Evolutionary conservation across 129 eudicot species (phyloP), one percentile per base, ranked within the genome.

Genomic region (Lactuca saligna): DNA sequence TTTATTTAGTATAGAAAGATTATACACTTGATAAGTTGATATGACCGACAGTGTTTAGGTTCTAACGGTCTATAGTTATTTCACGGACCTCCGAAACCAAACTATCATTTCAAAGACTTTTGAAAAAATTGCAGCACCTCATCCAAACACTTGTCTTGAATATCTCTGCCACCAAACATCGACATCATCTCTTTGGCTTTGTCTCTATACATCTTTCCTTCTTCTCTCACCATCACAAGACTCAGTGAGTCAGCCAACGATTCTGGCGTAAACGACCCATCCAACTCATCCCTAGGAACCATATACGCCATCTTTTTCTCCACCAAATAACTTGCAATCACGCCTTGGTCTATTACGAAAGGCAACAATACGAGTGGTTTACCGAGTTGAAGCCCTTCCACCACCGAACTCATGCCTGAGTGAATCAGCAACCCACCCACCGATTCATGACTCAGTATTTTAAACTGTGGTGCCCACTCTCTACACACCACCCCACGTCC

Each of bases 391-490:
- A 63, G 37, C 11, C 65, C 72, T 41, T 77, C 76, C 53, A 77
- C 76, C 4, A 62, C 48, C 1, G 71, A 51, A 14, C 77, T 37
- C 67, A 49, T n/a, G 1, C 82, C 82, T 6, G 66, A 64, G 54
- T 78, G 82, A 48, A 61, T 63, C 66, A 70, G 31, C 34, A 77
- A 77, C 44, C 72, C 76, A 14, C 81, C 81, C 66, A 77, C 76
- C 46, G 81, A 54, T 6, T 77, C 76, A 70, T 77, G 81, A 70
- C 81, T 62, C 66, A 69, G 14, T 69, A 77, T 77, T 54, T 70
- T 77, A 10, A 77, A 55, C 39, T 70, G 82, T 20, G 78, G 82
- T 4, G 64, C 78, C 82, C 78, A 78, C 29, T 68, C n/a, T 17
- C 49, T 57, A 33, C 69, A 65, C 69, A 78, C 68, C 69, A 78